Evolutionary conservation across 345 rosid genomes (phyloP), one percentile per base, ranked within the genome.

Genomic region (Eucalyptus polybractea): DNA sequence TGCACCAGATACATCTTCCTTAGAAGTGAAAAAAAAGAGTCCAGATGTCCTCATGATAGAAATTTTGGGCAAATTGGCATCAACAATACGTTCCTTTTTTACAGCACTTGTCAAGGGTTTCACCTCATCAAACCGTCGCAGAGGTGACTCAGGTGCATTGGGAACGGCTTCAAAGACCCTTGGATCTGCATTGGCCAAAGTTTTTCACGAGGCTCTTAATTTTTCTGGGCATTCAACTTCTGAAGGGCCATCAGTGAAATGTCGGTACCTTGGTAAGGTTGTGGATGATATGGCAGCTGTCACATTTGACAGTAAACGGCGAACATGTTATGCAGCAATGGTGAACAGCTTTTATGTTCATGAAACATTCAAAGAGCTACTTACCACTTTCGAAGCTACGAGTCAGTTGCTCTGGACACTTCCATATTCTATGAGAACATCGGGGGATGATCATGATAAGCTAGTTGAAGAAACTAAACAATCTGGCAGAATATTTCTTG

Each of bases 341-440:
- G 93, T 97, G 76, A 97, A 97, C 92, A 97, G 96, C 88, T 97
- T 97, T 88, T 97, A 97, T 91, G 99, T 96, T 80, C 96, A 96
- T 91, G 99, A 95, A 89, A 95, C 99, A 76, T 97, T 97, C 72
- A 97, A 91, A 94, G 97, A 97, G 91, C 93, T 97, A 88, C 96
- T 97, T 29, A 95, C 97, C 86, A 97, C 99, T 72, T 97, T 97
- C 93, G 99, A 95, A 92, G 99, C 99, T 72, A 97, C 99, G 24
- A 97, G 98, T 90, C 98, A 96, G 92, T 90, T 97, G 92, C 92
- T 97, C 69, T 97, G 99, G 99, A 93, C 96, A 8, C 91, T 92
- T 10, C 99, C 99, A 3, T 92, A 90, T 89, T 92, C 96, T 67
- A 76, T 95, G 62, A 93, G 94, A 72, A 89, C 95, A 50, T 88